Evolutionary conservation across 805 yeast genomes (phyloP).

Genomic region (Candida taoyuanica): DNA sequence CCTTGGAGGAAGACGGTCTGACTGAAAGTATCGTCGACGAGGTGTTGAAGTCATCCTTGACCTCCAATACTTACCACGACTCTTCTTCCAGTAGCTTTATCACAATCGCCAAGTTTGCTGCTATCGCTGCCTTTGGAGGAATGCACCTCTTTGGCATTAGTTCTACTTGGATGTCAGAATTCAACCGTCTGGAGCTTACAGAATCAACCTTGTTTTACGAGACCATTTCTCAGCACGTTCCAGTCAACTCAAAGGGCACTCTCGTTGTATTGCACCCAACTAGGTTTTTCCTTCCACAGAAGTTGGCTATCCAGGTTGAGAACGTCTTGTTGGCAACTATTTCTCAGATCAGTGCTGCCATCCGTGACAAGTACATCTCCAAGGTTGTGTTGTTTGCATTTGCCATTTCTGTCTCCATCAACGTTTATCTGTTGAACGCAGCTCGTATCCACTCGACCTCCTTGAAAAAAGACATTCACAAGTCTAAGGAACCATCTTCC

Average conservation of each 20-base stretch:
- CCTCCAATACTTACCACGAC: slow-evolving; percentile 26
- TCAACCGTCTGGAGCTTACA: slow-evolving; percentile 27
- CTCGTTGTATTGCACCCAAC: slow-evolving; percentile 56
- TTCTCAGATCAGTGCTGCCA: slow-evolving; percentile 57
- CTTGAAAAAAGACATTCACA: slow-evolving; percentile 25
- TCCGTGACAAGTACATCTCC: slow-evolving; percentile 75
- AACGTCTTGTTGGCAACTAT: slow-evolving; percentile 50
- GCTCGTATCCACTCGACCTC: slow-evolving; percentile 59
- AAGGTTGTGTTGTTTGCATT: slow-evolving; percentile 71
- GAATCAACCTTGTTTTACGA: slow-evolving; percentile 24
- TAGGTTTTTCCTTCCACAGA: slow-evolving; percentile 54
- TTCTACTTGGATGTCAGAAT: slow-evolving; percentile 62
- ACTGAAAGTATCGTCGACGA: slow-evolving; percentile 67
- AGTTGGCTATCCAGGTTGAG: slow-evolving; percentile 53
- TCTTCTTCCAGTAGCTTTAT: slow-evolving; percentile 39
- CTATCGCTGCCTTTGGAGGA: slow-evolving; percentile 54
- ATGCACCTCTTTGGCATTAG: slow-evolving; percentile 68
- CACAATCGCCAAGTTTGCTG: slow-evolving; percentile 53
- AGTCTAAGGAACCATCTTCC: slow-evolving; percentile 29
- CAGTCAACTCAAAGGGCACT: slow-evolving; percentile 43
- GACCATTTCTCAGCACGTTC: slow-evolving; percentile 22
- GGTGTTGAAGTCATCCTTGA: slow-evolving; percentile 39
- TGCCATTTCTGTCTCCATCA: slow-evolving; percentile 71
- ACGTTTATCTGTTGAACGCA: slow-evolving; percentile 80
- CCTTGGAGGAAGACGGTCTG: slow-evolving; percentile 91